Evolutionary conservation across 805 yeast species (phyloP).

Genomic region (Geotrichum ghanense): DNA sequence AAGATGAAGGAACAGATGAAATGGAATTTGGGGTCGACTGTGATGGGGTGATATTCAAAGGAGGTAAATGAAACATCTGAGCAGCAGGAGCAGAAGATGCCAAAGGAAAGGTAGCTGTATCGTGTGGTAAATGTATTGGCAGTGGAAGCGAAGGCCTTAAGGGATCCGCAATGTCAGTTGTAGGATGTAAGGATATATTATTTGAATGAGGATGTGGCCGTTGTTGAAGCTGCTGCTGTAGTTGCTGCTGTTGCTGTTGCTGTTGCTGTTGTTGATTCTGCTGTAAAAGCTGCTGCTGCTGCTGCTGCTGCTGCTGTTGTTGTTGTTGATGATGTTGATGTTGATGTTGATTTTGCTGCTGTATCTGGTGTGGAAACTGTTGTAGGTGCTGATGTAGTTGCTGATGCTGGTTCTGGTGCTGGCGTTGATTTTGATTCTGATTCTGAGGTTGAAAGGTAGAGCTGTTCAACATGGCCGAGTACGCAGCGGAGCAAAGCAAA

Average conservation of each 20-base stretch:
- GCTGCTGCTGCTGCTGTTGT: conserved; percentile 1
- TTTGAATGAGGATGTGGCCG: neutral
- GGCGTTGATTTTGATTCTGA: too few relatives aligned
- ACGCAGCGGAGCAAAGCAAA: too few relatives aligned
- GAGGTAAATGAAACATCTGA: conserved; percentile 7
- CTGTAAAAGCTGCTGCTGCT: conserved; percentile 5
- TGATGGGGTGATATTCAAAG: neutral
- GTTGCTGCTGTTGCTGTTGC: conserved; percentile 12
- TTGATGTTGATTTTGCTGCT: too few relatives aligned
- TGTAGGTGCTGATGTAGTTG: neutral
- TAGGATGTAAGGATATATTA: neutral
- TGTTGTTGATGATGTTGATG: too few relatives aligned
- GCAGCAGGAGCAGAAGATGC: conserved; percentile 7
- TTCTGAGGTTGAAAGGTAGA: conserved; percentile 1
- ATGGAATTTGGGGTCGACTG: conserved; percentile 4
- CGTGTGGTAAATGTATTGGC: conserved; percentile 5
- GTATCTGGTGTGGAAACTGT: neutral
- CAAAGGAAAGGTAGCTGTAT: conserved; percentile 5
- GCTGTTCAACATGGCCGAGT: conserved; percentile 1
- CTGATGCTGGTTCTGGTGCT: too few relatives aligned
- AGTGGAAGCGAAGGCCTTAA: conserved; percentile 4
- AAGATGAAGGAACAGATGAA: conserved; percentile 11
- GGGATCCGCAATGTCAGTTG: too few relatives aligned
- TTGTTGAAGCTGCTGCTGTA: conserved; percentile 3
- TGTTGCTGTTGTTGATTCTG: conserved; percentile 10